Base-by-base conservation (phyloP, 441 rosid genomes). In the Mallotus japonicus region DNA sequence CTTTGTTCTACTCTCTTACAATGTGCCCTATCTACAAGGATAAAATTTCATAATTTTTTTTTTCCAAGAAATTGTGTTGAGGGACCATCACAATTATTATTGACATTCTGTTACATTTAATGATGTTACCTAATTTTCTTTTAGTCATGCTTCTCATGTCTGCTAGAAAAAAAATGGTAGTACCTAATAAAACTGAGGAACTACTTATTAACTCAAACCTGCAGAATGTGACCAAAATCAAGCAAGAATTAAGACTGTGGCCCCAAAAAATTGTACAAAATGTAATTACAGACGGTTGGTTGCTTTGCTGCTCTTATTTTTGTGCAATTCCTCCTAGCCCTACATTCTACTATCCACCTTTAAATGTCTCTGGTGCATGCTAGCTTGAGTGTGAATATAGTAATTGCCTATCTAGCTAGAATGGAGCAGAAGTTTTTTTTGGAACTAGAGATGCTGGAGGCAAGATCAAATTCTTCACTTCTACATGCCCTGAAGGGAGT, bases 121-220 rank as follows among this genome's bases (percentile, higher is more conserved):
- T 65, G 40, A 47, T 20, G 34, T 19, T 47, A 47, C 69, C 55
- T 46, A 62, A 37, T 14, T 62, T 62, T 62, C 47, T n/a, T 61
- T 14, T 12, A 55, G 46, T 40, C 3, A 8, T 40, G 17, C 12
- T 42, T 17, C 10, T 44, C 9, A 14, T 19, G 47, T 4, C 17
- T 42, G 51, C 13, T 9, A 40, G 66, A 34, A 12, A 37, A 2
- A 7, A 37, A 37, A 10, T 3, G 4, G 19, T 3, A 3, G 34
- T 20, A 40, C 15, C 6, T 1, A n/a, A 40, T 9, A 40, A 42
- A 10, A 6, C 49, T 11, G 3, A 34, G 10, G 10, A 32, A 61
- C 28, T 62, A 54, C 12, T 54, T 54, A 59, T 40, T 40, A 42
- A 62, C 16, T 11, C 13, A 62, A 17, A 28, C 32, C 3, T 28